Percentiles rank a stretch among this genome's conserved stretches.
These are phyloP conservation scores for Berkeleyomyces basicola DNA, from an alignment of 2,329 filamentous ascomycete genomes.

Conservation along the genomic window DNA sequence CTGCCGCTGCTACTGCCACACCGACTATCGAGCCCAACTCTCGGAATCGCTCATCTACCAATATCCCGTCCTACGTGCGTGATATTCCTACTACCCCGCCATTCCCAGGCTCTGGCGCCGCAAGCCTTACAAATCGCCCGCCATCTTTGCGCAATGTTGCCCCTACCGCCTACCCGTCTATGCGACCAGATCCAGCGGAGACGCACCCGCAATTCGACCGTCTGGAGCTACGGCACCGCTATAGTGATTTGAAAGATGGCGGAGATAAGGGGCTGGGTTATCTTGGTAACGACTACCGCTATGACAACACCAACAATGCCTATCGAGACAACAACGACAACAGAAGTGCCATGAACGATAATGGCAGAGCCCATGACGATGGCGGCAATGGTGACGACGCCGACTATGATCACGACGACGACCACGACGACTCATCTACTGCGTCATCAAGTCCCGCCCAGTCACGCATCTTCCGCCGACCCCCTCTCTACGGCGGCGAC, in stretches of 20 bases:
- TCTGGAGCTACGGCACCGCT: background rate
- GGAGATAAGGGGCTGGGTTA: background rate
- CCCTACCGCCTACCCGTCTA: background rate
- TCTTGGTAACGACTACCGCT: background rate
- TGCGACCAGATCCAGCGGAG: background rate
- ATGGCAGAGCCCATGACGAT: background rate
- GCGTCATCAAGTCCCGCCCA: slow-evolving; percentile 37
- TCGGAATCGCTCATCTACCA: slow-evolving; percentile 22
- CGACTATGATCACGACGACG: slow-evolving; percentile 19
- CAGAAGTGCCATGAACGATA: background rate
- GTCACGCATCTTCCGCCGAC: slow-evolving; percentile 43
- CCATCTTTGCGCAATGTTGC: background rate
- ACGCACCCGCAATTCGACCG: background rate
- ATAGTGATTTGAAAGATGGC: background rate
- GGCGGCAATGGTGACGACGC: background rate
- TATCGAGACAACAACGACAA: background rate
- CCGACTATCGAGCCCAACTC: slow-evolving; percentile 23
- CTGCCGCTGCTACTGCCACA: slow-evolving; percentile 42
- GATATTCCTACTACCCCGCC: slow-evolving; percentile 2
- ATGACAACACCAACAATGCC: background rate
- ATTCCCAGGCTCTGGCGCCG: background rate
- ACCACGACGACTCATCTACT: slow-evolving; percentile 27
- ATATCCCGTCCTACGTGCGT: slow-evolving; percentile 16
- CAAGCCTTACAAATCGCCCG: background rate
- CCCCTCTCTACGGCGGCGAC: slow-evolving; percentile 23